phyloP scores from a whole-genome alignment of 2,329 filamentous ascomycete genomes.

The Cadophora malorum region DNA sequence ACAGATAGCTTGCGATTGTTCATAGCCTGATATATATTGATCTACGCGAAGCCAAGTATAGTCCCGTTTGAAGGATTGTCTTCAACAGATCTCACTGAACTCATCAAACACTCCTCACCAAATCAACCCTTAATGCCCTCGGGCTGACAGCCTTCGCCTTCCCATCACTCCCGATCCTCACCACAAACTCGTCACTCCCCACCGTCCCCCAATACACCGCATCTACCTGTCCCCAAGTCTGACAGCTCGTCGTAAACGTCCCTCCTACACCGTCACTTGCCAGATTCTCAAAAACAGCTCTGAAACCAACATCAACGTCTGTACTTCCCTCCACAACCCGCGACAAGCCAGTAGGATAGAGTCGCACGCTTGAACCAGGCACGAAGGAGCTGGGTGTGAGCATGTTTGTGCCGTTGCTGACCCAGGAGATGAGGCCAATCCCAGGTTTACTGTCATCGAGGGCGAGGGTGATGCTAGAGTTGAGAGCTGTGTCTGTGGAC shows the following conservation, averaged over 20 bases:
- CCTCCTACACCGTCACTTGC: conserved; percentile 22
- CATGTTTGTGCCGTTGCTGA: conserved; percentile 45
- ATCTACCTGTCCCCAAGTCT: conserved; percentile 37
- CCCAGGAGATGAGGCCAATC: conserved; percentile 42
- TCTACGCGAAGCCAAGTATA: too few species aligned
- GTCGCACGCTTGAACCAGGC: conserved; percentile 22
- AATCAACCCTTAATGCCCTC: conserved; percentile 26
- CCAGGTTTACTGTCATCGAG: conserved; percentile 35
- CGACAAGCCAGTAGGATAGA: conserved; percentile 31
- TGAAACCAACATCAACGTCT: conserved; percentile 25
- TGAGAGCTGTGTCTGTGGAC: conserved; percentile 24
- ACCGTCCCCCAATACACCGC: conserved; percentile 39
- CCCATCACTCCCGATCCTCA: conserved; percentile 35
- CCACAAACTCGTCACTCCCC: conserved; percentile 10
- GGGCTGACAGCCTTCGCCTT: conserved; percentile 30
- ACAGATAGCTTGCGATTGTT: too few species aligned
- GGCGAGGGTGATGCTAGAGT: conserved; percentile 25
- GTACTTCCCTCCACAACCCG: conserved; percentile 23
- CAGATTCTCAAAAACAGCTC: conserved; percentile 26
- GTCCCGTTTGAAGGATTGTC: too few species aligned
- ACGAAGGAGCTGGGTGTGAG: conserved; percentile 20
- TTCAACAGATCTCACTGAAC: too few species aligned
- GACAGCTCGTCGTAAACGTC: conserved; percentile 31
- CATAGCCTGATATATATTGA: too few species aligned
- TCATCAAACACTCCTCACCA: conserved; percentile 24